A percentile compares a stretch with the other conserved stretches of the same genome.
Conservation (phyloP, 2,329 filamentous ascomycete genomes). For the Penicillium oxalicum region DNA sequence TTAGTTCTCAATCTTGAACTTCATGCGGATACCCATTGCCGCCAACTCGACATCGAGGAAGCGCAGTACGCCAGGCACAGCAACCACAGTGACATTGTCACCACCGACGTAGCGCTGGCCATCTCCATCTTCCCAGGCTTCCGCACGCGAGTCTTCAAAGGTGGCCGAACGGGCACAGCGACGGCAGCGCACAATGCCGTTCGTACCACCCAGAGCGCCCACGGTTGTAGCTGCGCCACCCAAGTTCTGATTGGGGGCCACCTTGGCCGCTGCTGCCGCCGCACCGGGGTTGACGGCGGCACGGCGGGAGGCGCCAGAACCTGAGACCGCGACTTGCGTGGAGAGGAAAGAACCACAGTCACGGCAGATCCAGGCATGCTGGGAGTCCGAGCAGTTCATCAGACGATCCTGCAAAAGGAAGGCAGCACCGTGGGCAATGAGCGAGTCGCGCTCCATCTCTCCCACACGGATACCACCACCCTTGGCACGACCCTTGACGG, state of each 20-base stretch:
- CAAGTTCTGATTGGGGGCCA: conserved; percentile 23
- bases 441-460: conserved; percentile 96
- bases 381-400: conserved; percentile 95
- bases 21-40: conserved; percentile 93
- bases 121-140: conserved; percentile 82
- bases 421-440: conserved; percentile 90
- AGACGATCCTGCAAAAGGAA: conserved; percentile 92
- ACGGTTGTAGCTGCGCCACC: conserved; percentile 40
- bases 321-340: conserved; percentile 54
- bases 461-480: conserved; percentile 98
- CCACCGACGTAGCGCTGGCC: conserved; percentile 81
- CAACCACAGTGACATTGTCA: conserved; percentile 83
- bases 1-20: conserved; percentile 68
- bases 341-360: conserved; percentile 85
- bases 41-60: conserved; percentile 92
- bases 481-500: conserved; percentile 92
- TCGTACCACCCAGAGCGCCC: conserved; percentile 56
- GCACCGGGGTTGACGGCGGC: conserved; percentile 26
- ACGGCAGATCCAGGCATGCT: conserved; percentile 82
- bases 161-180: conserved; percentile 64
- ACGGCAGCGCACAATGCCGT: conserved; percentile 68
- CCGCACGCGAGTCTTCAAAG: conserved; percentile 61
- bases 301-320: conserved; percentile 21
- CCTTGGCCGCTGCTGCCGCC: conserved; percentile 27
- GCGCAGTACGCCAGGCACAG: conserved; percentile 85